Conservation (phyloP, 179 eudicot genomes). For the Heliamphora pulchella region DNA sequence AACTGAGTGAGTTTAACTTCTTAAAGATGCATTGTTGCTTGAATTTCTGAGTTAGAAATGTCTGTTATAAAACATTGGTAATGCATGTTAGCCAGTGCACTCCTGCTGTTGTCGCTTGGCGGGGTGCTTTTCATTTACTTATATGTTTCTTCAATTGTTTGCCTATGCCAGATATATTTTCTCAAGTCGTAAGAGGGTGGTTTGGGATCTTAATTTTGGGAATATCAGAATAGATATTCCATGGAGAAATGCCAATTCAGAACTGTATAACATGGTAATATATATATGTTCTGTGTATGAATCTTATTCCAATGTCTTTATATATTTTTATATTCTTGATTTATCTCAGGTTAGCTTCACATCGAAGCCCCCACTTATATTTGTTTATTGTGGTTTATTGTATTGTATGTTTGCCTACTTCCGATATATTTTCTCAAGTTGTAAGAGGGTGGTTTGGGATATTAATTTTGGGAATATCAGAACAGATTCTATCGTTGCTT, state of each 20-base stretch:
- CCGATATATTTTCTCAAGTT: slow-evolving; percentile 59
- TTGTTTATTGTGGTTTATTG: neutral
- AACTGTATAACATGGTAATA: slow-evolving; percentile 48
- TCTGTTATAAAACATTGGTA: neutral
- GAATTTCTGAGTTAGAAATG: neutral
- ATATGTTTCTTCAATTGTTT: slow-evolving; percentile 4
- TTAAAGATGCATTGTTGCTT: slow-evolving; percentile 3
- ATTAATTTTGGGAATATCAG: slow-evolving; percentile 36
- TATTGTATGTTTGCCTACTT: neutral
- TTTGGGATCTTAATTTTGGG: slow-evolving; percentile 49
- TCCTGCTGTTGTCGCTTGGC: neutral
- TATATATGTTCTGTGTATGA: neutral
- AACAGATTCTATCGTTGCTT: slow-evolving; percentile 13
- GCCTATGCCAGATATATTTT: slow-evolving; percentile 43
- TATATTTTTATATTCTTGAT: neutral
- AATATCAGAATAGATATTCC: slow-evolving; percentile 41
- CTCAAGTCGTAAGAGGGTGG: slow-evolving; percentile 46
- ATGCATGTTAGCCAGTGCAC: neutral
- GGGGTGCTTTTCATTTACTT: neutral
- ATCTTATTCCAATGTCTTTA: neutral
- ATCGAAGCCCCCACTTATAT: neutral
- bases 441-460: slow-evolving; percentile 52
- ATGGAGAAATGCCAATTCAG: slow-evolving; percentile 31
- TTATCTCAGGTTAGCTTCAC: neutral
- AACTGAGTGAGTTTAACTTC: slow-evolving; percentile 57